Evolutionary conservation across 805 yeast species (phyloP).

Genomic region (Candida pseudofarinosa): DNA sequence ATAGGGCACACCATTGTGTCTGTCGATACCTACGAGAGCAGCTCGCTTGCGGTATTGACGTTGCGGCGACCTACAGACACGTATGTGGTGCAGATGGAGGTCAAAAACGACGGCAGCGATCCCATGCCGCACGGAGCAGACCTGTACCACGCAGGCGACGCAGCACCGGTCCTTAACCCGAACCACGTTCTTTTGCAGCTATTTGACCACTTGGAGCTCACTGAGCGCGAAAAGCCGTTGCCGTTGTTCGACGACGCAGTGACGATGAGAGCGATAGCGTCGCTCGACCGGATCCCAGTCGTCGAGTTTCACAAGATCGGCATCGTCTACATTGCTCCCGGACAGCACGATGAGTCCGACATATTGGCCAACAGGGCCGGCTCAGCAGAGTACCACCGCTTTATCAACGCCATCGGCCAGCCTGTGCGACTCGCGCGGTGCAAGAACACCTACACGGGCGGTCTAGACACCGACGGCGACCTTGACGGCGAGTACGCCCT

Average conservation of each 20-base stretch:
- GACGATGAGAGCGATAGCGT: conserved; percentile 47
- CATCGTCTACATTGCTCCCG: conserved; percentile 65
- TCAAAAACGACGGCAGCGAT: conserved; percentile 26
- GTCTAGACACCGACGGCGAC: conserved; percentile 67
- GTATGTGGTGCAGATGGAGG: conserved; percentile 40
- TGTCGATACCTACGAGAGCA: conserved; percentile 47
- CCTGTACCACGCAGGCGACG: neutral
- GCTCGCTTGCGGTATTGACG: conserved; percentile 50
- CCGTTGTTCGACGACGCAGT: conserved; percentile 47
- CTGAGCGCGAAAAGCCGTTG: conserved; percentile 37
- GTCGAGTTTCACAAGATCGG: conserved; percentile 80
- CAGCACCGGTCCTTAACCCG: conserved; percentile 19
- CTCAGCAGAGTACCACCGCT: conserved; percentile 56
- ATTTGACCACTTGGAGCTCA: conserved; percentile 38
- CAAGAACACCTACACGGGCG: conserved; percentile 60
- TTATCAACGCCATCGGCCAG: conserved; percentile 56
- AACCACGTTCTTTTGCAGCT: conserved; percentile 51
- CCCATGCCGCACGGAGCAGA: conserved; percentile 1
- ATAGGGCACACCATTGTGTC: conserved; percentile 55
- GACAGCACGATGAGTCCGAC: conserved; percentile 60
- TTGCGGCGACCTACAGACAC: conserved; percentile 69
- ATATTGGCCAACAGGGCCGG: conserved; percentile 64
- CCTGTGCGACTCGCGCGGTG: conserved; percentile 56
- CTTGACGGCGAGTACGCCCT: conserved; percentile 73
- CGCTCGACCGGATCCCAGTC: conserved; percentile 72